Conservation (phyloP, 2,329 filamentous ascomycete species). For the Sphaerulina vaccinii region DNA sequence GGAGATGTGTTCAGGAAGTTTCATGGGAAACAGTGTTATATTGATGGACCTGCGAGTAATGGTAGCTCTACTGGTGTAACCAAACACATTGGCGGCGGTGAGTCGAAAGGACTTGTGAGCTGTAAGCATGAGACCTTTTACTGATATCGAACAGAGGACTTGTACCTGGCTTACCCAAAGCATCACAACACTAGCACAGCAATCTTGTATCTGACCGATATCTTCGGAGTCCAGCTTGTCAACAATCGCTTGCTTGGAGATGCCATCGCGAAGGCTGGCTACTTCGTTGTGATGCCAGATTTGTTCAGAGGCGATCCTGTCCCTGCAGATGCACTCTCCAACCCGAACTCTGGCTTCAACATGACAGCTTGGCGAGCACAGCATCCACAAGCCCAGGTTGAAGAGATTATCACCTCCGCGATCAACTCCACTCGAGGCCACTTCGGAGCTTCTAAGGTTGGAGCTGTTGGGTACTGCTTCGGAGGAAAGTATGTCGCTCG, state of each 20-base stretch:
- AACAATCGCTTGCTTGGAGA: constrained; percentile 40
- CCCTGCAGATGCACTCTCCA: constrained; percentile 27
- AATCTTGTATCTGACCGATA: constrained; percentile 38
- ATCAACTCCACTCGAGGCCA: constrained; percentile 53
- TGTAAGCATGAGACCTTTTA: neutral
- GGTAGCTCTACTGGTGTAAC: constrained; percentile 23
- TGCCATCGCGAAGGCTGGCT: constrained; percentile 35
- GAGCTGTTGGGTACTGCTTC: constrained; percentile 71
- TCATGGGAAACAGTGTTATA: constrained; percentile 15
- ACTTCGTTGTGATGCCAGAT: constrained; percentile 38
- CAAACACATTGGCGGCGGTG: constrained; percentile 19
- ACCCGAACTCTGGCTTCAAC: constrained; percentile 41
- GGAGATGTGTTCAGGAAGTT: constrained; percentile 21
- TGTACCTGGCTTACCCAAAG: constrained; percentile 26
- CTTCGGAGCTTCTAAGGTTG: constrained; percentile 54
- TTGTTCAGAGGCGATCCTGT: constrained; percentile 38
- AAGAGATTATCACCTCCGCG: constrained; percentile 48
- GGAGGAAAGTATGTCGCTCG: constrained; percentile 72
- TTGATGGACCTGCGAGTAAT: constrained; percentile 21
- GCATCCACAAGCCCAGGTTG: constrained; percentile 45
- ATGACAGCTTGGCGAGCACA: constrained; percentile 46
- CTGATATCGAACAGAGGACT: constrained; percentile 17
- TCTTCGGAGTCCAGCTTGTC: constrained; percentile 36
- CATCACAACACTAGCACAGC: constrained; percentile 23
- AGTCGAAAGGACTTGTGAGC: neutral